Evolutionary conservation across 768 basidiomycete genomes (phyloP), one percentile per base, ranked within the genome.

Genomic region (Fomitopsis pulvina): DNA sequence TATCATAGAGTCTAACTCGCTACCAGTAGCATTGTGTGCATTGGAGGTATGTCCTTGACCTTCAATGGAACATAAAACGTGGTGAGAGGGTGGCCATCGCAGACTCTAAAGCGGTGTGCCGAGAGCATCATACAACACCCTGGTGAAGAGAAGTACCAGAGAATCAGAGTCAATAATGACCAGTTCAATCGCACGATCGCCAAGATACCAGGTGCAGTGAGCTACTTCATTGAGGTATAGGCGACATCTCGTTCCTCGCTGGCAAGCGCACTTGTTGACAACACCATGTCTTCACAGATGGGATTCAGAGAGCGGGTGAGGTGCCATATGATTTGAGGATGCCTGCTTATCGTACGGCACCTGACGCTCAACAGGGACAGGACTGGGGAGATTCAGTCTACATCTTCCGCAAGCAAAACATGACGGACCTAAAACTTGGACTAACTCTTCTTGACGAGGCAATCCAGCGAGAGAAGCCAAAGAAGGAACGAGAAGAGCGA

Each of bases 361-460:
- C 11, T 37, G 18, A 22, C 18, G 41, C 16, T 10, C n/a, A 22
- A 25, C 14, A 22, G 45, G 37, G 18, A 10, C 14, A 41, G 88
- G 85, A 83, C 88, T 45, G 66, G 72, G 44, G 69, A 82, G 34
- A 87, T 87, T 52, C 85, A 90, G 58, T 87, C 87, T 92, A 90
- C 55, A 68, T 69, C 16, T 91, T 83, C 65, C 73, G 82, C 54
- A 64, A 68, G n/a, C 69, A 67, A 24, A 68, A 71, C 50, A 68
- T 79, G 63, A 65, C 69, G 10, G 79, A 85, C 51, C 66, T 92
- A 12, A 71, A 68, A 18, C 72, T 83, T 28, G 90, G 88, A 9
- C 73, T 79, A 1, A 72, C 72, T 1, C 79, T 92, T 24, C 67
- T 92, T 37, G 75, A 67, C 49, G 89, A 91, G 50, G 70, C 73